Base-by-base conservation (phyloP, 2,329 filamentous ascomycete genomes). In the Alternaria sp. region DNA sequence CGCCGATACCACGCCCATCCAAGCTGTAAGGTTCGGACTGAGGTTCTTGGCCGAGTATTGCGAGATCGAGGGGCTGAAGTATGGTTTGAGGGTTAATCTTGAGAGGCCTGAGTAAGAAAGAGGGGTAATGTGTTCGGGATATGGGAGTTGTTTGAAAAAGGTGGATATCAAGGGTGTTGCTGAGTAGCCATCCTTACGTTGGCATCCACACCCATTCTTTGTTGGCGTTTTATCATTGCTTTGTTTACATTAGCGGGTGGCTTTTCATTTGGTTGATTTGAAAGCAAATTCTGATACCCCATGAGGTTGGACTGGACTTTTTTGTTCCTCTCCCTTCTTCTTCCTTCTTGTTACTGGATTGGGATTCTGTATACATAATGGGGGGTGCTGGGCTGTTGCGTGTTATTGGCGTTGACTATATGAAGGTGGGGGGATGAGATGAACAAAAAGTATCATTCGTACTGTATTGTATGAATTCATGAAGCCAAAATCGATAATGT, bases 1-100 rank as follows among this genome's bases (percentile, higher is more conserved):
- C 1, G 68, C 71, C 11, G 78, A 81, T 26, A 83, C 81, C 1
- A 79, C 77, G 6, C 80, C 83, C 0, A 69, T 83, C n/a, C 77
- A 81, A 54, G 82, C 82, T 1, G 82, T 83, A 2, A 70, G 83
- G 0, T 82, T 83, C 40, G 83, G 81, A 0, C 66, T 81, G 19
- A 71, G 73, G 51, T 79, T 84, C 54, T 65, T 84, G 17, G 64
- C 66, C 21, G 83, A 85, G 69, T 84, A 82, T 76, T 77, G 81
- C 58, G 75, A 76, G 52, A 77, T 70, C 30, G 75, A 79, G 56
- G 58, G 65, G 25, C 23, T 79, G 7, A 63, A 73, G 9, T 75
- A 79, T 55, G 59, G 23, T 4, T 28, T 77, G 13, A 65, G 71
- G 8, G 66, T 79, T 49, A 74, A 71, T 17, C 67, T 78, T 7